Evolutionary conservation across 192 early-diverging fungal genomes (phyloP), one percentile per base, ranked within the genome.

Genomic region (Podila verticillata): DNA sequence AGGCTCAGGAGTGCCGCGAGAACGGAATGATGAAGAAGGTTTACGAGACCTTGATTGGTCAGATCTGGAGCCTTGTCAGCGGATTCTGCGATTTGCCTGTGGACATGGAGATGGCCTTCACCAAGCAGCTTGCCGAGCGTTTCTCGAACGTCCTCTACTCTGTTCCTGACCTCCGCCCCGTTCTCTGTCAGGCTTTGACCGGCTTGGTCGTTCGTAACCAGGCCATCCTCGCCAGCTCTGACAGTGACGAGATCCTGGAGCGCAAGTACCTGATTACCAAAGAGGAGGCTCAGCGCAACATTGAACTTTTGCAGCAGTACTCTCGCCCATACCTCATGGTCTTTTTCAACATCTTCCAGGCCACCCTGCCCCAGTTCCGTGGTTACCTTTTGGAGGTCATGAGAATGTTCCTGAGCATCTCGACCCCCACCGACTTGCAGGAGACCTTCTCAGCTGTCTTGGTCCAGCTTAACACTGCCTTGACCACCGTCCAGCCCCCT

Each of bases 51-150:
- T 86, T 99, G 31, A 88, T 87, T 35, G 85, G 91, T 34, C 98
- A 99, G 86, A 87, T 96, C 48, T 99, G 96, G 94, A 89, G 90
- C 22, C 85, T 98, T 44, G 85, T 96, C 28, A 92, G 93, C 26
- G 93, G 92, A 26, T 91, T 97, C 70, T 98, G 96, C 75, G 91
- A 94, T 34, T 73, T 94, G 13, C 97, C 98, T 22, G 62, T 75
- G 22, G 98, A 98, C 75, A 83, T 97, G 44, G 73, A 82, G 72
- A 57, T 66, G 34, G 72, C 89, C 1, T 92, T 93, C 66, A 89
- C 85, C 44, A 84, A 87, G 34, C 73, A 59, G 24, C 84, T 96
- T 58, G 94, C 90, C 5, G 93, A 93, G 69, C 83, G 89, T 12
- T 88, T 98, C 61, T 90, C 92, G 36, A 88, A 84, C n/a, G 88